A percentile compares a stretch with the other conserved stretches of the same genome.
These are phyloP conservation scores for Termitomyces sp. DNA, from an alignment of 768 basidiomycete species.

Conservation along the genomic window DNA sequence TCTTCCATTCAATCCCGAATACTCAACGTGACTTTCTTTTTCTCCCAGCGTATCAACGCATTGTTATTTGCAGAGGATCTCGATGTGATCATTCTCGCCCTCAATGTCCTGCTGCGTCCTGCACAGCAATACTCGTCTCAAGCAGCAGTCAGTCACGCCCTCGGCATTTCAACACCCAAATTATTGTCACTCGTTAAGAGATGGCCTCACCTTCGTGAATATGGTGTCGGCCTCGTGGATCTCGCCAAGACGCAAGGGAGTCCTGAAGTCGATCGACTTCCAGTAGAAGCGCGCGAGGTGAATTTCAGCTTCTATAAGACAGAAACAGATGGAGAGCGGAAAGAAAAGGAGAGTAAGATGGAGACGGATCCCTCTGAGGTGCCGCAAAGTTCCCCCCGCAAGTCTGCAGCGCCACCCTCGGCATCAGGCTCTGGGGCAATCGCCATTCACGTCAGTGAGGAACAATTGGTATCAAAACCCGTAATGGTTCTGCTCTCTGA, in stretches of 20 bases:
- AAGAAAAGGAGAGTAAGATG: conserved; percentile 36
- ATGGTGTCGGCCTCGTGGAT: conserved; percentile 71
- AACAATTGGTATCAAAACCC: conserved; percentile 52
- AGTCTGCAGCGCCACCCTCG: conserved; percentile 28
- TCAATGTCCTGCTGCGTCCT: conserved; percentile 86
- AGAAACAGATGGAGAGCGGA: conserved; percentile 31
- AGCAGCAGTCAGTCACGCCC: conserved; percentile 74
- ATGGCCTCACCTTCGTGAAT: conserved; percentile 80
- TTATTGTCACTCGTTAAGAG: conserved; percentile 80
- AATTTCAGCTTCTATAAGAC: conserved; percentile 79
- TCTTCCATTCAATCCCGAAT: conserved; percentile 1
- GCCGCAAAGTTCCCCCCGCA: conserved; percentile 43
- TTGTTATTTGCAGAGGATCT: conserved; percentile 86
- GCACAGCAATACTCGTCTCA: conserved; percentile 93
- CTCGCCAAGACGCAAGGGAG: conserved; percentile 54
- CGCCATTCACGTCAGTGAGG: conserved; percentile 57
- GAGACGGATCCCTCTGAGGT: conserved; percentile 42
- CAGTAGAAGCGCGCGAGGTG: conserved; percentile 71
- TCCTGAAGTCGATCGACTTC: conserved; percentile 55
- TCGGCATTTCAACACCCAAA: conserved; percentile 78
- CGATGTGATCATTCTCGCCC: conserved; percentile 76
- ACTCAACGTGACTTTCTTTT: conserved; percentile 5
- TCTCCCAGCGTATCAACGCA: conserved; percentile 76
- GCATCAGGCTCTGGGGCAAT: conserved; percentile 45
- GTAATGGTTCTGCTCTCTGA: conserved; percentile 79